Conservation (phyloP, 306 rosid genomes). For the Corylus avellana region DNA sequence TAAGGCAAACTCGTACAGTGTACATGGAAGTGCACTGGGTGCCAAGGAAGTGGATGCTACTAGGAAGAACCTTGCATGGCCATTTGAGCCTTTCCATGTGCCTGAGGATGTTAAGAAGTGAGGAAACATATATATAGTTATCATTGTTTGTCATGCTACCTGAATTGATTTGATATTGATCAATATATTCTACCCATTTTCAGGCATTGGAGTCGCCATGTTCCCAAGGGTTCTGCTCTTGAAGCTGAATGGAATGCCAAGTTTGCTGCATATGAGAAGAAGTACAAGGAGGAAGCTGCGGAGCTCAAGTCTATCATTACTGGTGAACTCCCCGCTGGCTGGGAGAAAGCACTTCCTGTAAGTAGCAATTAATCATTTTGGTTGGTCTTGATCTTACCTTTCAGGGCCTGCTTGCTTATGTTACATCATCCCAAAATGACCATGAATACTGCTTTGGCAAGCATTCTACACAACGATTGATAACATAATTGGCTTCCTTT, state of each 20-base stretch:
- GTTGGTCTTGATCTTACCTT: background rate
- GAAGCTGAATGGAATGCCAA: conserved; percentile 93
- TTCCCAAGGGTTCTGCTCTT: conserved; percentile 68
- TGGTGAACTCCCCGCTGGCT: conserved; percentile 83
- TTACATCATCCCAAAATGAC: background rate
- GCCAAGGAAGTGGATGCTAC: conserved; percentile 99
- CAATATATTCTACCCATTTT: conserved; percentile 15
- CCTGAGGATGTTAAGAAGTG: conserved; percentile 94
- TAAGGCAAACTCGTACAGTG: conserved; percentile 96
- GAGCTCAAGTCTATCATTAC: conserved; percentile 66
- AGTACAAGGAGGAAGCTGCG: conserved; percentile 80
- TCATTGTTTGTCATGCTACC: background rate
- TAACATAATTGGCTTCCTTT: background rate
- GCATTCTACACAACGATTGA: conserved; percentile 1
- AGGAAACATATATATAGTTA: conserved; percentile 18
- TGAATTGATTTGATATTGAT: conserved; percentile 28
- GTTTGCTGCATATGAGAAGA: conserved; percentile 89
- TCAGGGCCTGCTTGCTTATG: background rate
- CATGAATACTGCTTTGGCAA: background rate
- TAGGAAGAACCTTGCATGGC: conserved; percentile 92
- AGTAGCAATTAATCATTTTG: conserved; percentile 33
- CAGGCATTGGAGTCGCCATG: conserved; percentile 98
- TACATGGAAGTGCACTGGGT: conserved; percentile 96
- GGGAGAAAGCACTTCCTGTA: conserved; percentile 99
- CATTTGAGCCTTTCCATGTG: conserved; percentile 93